Evolutionary conservation across 805 yeast genomes (phyloP), one percentile per base, ranked within the genome.

Genomic region (Pichia paraexigua): DNA sequence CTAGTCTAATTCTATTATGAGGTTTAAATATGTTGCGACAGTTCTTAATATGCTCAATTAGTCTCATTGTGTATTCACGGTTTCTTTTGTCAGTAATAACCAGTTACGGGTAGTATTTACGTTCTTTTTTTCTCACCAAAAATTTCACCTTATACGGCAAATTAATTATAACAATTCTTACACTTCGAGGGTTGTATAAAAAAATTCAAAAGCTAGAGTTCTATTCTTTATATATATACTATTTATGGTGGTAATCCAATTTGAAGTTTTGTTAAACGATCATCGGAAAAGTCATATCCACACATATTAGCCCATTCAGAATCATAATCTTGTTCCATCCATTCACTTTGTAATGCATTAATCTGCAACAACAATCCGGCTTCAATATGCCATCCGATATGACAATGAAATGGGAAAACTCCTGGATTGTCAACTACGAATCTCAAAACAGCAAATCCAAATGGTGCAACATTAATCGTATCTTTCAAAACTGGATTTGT

Each of bases 391-490:
- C 97, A 90, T 64, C 90, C 96, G 59, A 90, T 84, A 66, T 90
- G 97, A 70, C 97, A 90, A 71, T 90, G 97, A 89, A 90, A 90
- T 65, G 83, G 78, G 96, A 97, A 90, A 25, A 88, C 90, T 69
- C 97, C 97, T 25, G 97, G 97, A 68, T 90, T 89, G 64, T 86
- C 84, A 45, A 96, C 92, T 59, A 76, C 77, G 74, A 88, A 88
- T 62, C 97, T 77, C 50, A 90, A 60, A 28, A 87, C 89, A 60
- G 87, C 74, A 71, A 84, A 82, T 2, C 95, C 88, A 63, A 83
- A 84, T 21, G 91, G 87, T 61, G 79, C 75, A 41, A 85, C 85
- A 59, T 78, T 80, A 11, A 83, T 74, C 6, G 87, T 80, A 64
- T 90, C 97, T 70, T 97, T 80, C 47, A 78, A 71, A 81, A 87